Conservation (phyloP, 306 rosid genomes). For the Cercis canadensis region DNA sequence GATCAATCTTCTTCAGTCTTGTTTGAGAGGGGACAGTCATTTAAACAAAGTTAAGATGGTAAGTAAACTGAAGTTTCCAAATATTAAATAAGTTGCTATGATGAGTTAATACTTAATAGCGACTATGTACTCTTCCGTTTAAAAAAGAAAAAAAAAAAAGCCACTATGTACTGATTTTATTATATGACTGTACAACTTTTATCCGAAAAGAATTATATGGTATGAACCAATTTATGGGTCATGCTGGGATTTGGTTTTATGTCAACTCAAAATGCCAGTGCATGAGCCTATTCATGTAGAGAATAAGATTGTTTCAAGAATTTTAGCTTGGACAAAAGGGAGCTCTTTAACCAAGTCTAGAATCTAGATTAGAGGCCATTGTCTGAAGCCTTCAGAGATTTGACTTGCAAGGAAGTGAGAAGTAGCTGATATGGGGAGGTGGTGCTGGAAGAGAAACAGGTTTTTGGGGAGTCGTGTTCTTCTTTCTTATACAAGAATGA, state of each 20-base stretch:
- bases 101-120: too few species aligned
- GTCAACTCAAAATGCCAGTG: neutral
- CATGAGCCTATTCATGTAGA: neutral
- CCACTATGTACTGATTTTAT: neutral
- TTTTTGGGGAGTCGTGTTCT: neutral
- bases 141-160: too few species aligned
- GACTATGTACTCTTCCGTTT: too few species aligned
- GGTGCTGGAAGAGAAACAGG: neutral
- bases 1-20: too few species aligned
- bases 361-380: neutral
- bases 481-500: neutral
- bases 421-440: neutral
- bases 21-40: too few species aligned
- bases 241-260: neutral
- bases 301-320: neutral
- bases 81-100: too few species aligned
- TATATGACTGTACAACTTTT: too few species aligned
- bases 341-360: neutral
- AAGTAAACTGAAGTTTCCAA: too few species aligned
- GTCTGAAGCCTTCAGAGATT: neutral
- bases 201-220: neutral
- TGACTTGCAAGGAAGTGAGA: neutral
- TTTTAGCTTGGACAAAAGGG: neutral
- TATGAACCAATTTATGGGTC: slow-evolving; percentile 3
- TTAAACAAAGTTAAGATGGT: too few species aligned